Evolutionary conservation across 83 land plant species (phyloP).

Genomic region (Picea abies): DNA sequence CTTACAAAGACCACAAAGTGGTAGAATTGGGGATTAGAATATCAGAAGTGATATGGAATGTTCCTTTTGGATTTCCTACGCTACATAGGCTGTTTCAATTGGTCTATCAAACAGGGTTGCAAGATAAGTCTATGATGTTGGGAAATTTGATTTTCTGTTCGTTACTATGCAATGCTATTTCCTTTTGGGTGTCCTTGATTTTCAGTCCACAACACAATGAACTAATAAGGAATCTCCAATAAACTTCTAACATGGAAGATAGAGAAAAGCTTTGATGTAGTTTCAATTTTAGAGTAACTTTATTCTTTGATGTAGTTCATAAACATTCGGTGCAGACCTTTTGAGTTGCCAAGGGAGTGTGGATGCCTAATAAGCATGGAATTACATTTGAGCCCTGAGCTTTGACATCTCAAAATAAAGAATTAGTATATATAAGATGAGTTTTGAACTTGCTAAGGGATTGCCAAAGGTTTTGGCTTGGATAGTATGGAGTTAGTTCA

Average conservation of each 20-base stretch:
- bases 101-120: no score
- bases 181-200: neutral
- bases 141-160: neutral
- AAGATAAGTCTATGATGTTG: neutral
- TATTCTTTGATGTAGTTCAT: neutral
- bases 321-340: no score
- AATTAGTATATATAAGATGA: neutral
- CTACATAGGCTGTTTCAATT: neutral
- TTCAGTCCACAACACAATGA: neutral
- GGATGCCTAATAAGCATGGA: no score
- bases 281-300: neutral
- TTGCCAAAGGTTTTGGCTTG: neutral
- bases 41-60: neutral
- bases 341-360: no score
- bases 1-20: no score
- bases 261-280: neutral
- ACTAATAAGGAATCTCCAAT: no score
- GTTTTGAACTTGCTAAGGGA: neutral
- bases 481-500: no score
- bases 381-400: no score
- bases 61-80: neutral
- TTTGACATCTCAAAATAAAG: no score
- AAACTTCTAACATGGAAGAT: no score
- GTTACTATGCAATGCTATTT: neutral
- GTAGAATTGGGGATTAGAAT: no score